Base-by-base conservation (phyloP, 1,139 yeast genomes). In the Zygoascus meyerae region DNA sequence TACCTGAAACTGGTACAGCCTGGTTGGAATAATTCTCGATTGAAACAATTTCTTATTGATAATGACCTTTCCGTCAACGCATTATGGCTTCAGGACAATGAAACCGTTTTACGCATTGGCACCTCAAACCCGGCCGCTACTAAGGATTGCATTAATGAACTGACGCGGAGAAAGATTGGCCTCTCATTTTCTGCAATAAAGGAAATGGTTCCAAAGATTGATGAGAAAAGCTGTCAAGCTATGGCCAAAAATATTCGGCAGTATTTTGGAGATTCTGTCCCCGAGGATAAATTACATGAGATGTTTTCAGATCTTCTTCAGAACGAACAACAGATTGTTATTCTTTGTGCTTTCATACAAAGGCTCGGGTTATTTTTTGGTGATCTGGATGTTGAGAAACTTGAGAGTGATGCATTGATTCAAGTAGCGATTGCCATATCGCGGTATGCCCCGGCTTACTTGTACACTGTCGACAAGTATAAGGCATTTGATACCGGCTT, bases 281-380 rank as follows among this genome's bases (percentile, higher is more conserved):
- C 35, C 11, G 35, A 33, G 14, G 35, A 38, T 11, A 7, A 18
- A 5, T 30, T 34, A 10, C 26, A 39, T 40, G 29, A 34, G 14
- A 21, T 34, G 2, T 32, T 44, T 8, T n/a, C 40, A 9, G 30
- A 26, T 9, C 3, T 5, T 9, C 4, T 21, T 5, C 6, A 7
- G 4, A 21, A 21, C 7, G 7, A 21, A 4, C 8, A 12, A 54
- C 58, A 11, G 55, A 58, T 46, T 42, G 55, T 31, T 48, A 57
- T 28, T 54, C 62, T 44, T 15, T 44, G 47, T 14, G 47, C 40
- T 16, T 37, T 45, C 18, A 40, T 45, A 9, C 18, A 34, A 28
- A 17, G 32, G 4, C 16, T 40, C 9, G 33, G 31, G 2, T 10
- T 29, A 7, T 32, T 30, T 9, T 15, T 28, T 18, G n/a, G 14